Conservation (phyloP, 2,329 filamentous ascomycete genomes). For the Alternaria incomplexa region DNA sequence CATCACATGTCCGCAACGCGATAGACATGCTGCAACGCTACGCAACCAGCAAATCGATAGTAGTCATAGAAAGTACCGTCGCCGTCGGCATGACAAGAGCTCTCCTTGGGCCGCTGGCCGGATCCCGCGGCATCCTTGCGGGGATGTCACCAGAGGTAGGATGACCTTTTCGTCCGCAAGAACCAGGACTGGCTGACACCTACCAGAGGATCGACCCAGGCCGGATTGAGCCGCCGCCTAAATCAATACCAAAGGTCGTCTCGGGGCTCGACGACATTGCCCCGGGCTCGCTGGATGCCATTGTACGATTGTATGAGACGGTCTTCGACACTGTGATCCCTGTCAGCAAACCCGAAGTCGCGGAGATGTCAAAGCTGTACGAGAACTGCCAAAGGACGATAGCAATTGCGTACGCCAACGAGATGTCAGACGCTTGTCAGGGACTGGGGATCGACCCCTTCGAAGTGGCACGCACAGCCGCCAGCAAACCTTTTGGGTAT, state of each 20-base stretch:
- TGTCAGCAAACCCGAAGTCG: conserved; percentile 61
- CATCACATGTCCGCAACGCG: conserved; percentile 55
- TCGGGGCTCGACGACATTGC: conserved; percentile 53
- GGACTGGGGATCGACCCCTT: conserved; percentile 56
- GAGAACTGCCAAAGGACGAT: conserved; percentile 66
- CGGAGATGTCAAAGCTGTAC: conserved; percentile 65
- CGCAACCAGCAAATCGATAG: conserved; percentile 53
- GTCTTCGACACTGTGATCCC: conserved; percentile 58
- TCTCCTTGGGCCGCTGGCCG: conserved; percentile 56
- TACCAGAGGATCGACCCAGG: conserved; percentile 59
- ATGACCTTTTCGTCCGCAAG: neutral
- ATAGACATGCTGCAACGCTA: conserved; percentile 51
- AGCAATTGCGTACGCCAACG: conserved; percentile 62
- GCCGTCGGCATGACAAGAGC: conserved; percentile 61
- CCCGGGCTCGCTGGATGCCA: conserved; percentile 50
- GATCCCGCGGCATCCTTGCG: neutral
- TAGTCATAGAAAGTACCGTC: conserved; percentile 60
- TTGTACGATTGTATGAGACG: conserved; percentile 54
- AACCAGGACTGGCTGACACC: neutral
- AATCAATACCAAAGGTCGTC: conserved; percentile 60
- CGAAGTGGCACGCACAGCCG: conserved; percentile 58
- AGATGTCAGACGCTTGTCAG: conserved; percentile 62
- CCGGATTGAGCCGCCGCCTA: conserved; percentile 45
- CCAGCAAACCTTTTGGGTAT: conserved; percentile 54
- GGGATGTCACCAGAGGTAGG: conserved; percentile 59